Conservation (phyloP, 108 stramenopile species). For the Aureococcus anophagefferens region DNA sequence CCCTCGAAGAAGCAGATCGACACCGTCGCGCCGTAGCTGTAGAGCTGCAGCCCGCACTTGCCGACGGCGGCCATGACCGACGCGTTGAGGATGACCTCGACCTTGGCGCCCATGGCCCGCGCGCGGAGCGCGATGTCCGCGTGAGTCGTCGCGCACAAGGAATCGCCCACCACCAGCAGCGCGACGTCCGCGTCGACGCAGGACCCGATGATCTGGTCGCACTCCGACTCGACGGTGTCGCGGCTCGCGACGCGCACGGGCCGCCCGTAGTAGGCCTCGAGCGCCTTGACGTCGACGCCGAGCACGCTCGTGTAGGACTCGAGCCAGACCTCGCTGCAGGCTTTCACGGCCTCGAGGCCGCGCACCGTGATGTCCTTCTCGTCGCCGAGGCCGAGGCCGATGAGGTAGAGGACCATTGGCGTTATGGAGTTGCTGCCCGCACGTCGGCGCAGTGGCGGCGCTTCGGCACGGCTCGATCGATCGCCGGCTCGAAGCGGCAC, state of each 20-base stretch:
- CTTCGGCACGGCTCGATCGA: no score
- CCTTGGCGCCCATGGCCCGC: constrained; percentile 54
- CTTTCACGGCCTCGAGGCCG: constrained; percentile 85
- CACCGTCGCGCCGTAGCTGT: constrained; percentile 95
- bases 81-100: constrained; percentile 95
- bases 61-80: constrained; percentile 96
- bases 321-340: constrained; percentile 68
- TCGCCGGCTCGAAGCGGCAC: no score
- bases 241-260: constrained; percentile 80
- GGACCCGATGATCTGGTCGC: constrained; percentile 78
- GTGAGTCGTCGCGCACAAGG: constrained; percentile 94
- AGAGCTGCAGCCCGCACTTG: constrained; percentile 89
- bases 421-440: no score
- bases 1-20: constrained; percentile 89
- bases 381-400: constrained; percentile 93
- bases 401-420: constrained; percentile 91
- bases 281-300: constrained; percentile 61
- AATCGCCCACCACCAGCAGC: constrained; percentile 96
- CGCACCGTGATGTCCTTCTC: constrained; percentile 96
- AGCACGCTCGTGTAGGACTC: constrained; percentile 96
- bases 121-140: constrained; percentile 88
- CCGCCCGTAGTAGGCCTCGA: constrained; percentile 82
- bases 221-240: constrained; percentile 80
- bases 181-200: constrained; percentile 67
- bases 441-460: no score